Conservation (phyloP, 352 stramenopile species). For the Phytophthora europaea region DNA sequence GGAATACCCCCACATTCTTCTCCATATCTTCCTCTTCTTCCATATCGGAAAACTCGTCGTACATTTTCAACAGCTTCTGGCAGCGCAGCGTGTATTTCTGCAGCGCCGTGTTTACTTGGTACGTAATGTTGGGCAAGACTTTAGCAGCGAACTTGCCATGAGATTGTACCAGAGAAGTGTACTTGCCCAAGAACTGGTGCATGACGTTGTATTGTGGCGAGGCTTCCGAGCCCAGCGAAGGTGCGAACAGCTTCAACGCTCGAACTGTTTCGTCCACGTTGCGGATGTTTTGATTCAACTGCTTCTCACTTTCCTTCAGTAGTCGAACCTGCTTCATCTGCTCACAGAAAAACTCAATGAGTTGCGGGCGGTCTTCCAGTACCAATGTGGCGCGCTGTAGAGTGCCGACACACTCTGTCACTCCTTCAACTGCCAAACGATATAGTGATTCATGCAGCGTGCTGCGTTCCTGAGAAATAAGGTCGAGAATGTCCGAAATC, state of each 20-base stretch:
- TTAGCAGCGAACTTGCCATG: constrained; percentile 74
- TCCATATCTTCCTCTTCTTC: constrained; percentile 71
- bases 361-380: constrained; percentile 74
- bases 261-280: constrained; percentile 77
- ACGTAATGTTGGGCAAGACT: constrained; percentile 73
- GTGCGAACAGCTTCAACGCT: constrained; percentile 55
- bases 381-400: constrained; percentile 61
- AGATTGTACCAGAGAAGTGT: constrained; percentile 53
- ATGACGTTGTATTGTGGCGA: constrained; percentile 58
- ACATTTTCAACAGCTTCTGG: constrained; percentile 58
- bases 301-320: constrained; percentile 64
- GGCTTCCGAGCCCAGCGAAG: constrained; percentile 38
- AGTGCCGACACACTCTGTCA: constrained; percentile 46
- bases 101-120: constrained; percentile 68
- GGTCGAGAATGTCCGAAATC: constrained; percentile 69
- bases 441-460: constrained; percentile 51
- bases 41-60: constrained; percentile 60
- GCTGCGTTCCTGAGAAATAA: constrained; percentile 62
- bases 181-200: constrained; percentile 60
- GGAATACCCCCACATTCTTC: constrained; percentile 54
- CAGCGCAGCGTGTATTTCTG: constrained; percentile 66
- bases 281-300: constrained; percentile 72
- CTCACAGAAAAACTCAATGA: constrained; percentile 79
- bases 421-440: constrained; percentile 43
- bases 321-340: constrained; percentile 70